Base-by-base conservation (phyloP, 2,329 filamentous ascomycete genomes). In the Penicillium sp. region DNA sequence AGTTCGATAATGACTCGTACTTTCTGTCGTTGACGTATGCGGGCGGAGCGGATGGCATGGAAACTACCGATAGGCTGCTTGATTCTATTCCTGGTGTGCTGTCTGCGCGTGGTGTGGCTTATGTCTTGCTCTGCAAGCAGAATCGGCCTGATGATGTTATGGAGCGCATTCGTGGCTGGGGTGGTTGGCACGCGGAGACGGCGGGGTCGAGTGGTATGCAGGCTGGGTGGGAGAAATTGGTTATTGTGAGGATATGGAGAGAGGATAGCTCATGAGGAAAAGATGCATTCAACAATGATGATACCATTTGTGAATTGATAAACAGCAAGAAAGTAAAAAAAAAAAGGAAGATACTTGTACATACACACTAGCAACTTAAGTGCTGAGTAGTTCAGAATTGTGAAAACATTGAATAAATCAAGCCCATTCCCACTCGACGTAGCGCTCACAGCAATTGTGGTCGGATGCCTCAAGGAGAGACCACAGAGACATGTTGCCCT, bases 221-320 rank as follows among this genome's bases (percentile, higher is more conserved):
- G 73, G 93, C 89, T 31, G 94, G 94, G 0, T 96, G 93, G 92
- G 94, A 99, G 78, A 95, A 89, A 77, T 79, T 99, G 73, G 88
- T 92, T 69, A 89, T 99, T 66, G 79, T 97, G 65, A 85, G 92
- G 70, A 89, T 96, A 70, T 96, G 90, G 89, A 84, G 85, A 67
- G 64, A 65, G 14, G 52, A 59, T 38, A 11, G 4, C 14, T 37
- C 26, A 14, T 52, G 32, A 18, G 11, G 24, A 38, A 18, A 24
- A 11, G 6, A 40, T n/a, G 16, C 14, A 22, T 35, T 18, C 10
- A 34, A 51, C 11, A 43, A 32, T n/a, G 38, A 43, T 42, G 40
- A 48, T 53, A 53, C 50, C 35, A 48, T 35, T 51, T 45, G 38
- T 35, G 26, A 16, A 44, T 13, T 26, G 13, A 45, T 8, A 9